A percentile compares a stretch with the other conserved stretches of the same genome.
Evolutionary conservation across 2,329 filamentous ascomycete genomes (phyloP).

Genomic region (Myriosclerotinia scirpicola): DNA sequence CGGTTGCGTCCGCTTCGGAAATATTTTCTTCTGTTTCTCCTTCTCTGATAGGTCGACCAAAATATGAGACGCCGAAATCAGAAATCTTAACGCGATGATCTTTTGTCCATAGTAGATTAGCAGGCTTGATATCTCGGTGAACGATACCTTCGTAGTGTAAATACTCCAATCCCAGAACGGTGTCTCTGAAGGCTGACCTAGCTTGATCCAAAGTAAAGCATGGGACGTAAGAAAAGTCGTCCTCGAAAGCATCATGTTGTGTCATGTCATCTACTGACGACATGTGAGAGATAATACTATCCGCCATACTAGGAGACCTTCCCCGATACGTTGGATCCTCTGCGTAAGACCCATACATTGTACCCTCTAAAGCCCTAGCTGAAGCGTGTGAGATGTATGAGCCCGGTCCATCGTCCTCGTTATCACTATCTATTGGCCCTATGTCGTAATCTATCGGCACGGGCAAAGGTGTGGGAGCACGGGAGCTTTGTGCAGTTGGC

Average conservation of each 20-base stretch:
- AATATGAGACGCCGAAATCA: constrained; percentile 97
- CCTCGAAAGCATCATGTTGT: constrained; percentile 68
- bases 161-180: constrained; percentile 89
- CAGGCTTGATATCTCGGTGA: constrained; percentile 82
- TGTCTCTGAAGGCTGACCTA: constrained; percentile 84
- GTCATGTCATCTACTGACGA: constrained; percentile 60
- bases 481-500: constrained; percentile 38
- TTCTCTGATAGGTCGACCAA: constrained; percentile 82
- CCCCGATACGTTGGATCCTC: constrained; percentile 59
- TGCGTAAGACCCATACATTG: constrained; percentile 71
- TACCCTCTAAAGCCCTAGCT: constrained; percentile 66
- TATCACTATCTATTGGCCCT: constrained; percentile 45
- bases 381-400: constrained; percentile 49
- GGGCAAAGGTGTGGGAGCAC: constrained; percentile 39
- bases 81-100: constrained; percentile 94
- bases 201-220: constrained; percentile 86
- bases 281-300: constrained; percentile 71
- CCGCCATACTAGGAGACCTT: constrained; percentile 77
- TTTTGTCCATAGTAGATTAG: constrained; percentile 84
- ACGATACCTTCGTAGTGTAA: constrained; percentile 85
- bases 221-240: constrained; percentile 90
- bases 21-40: constrained; percentile 73
- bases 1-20: constrained; percentile 78
- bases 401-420: constrained; percentile 55
- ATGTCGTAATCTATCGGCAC: constrained; percentile 43